These are phyloP conservation scores for Acanthamoeba sp. DNA, from an alignment of 208 protist genomes.

Conservation along the genomic window DNA sequence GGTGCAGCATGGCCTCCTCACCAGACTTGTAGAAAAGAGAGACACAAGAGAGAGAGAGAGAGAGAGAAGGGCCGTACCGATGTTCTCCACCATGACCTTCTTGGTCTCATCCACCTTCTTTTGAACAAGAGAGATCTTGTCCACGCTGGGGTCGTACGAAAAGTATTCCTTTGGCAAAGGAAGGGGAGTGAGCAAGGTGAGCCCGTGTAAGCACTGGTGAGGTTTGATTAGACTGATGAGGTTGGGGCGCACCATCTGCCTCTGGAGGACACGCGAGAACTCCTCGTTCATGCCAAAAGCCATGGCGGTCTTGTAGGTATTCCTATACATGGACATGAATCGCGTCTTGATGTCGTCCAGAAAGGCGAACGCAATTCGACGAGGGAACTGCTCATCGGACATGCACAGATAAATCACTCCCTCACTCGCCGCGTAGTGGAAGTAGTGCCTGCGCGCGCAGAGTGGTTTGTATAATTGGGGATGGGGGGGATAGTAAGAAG, in stretches of 20 bases:
- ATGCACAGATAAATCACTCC: conserved; percentile 90
- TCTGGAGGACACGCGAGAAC: conserved; percentile 86
- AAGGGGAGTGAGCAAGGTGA: background rate
- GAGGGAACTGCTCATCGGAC: conserved; percentile 89
- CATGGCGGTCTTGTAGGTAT: conserved; percentile 78
- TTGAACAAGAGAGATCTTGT: conserved; percentile 81
- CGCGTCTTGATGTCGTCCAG: conserved; percentile 89
- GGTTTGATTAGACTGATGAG: background rate
- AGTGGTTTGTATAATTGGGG: background rate
- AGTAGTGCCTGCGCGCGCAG: conserved; percentile 86
- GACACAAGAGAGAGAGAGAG: background rate
- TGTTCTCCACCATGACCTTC: conserved; percentile 89
- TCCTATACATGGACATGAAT: conserved; percentile 85
- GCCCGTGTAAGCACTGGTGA: too few relatives aligned
- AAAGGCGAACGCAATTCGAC: conserved; percentile 89
- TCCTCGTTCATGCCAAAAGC: conserved; percentile 88
- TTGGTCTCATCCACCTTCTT: conserved; percentile 89
- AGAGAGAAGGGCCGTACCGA: conserved; percentile 75
- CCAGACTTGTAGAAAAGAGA: background rate
- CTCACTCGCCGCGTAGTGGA: conserved; percentile 90
- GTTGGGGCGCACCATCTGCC: conserved; percentile 84
- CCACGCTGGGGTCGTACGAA: conserved; percentile 81
- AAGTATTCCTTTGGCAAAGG: conserved; percentile 77
- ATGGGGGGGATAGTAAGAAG: background rate
- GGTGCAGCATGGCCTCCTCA: too few relatives aligned